Evolutionary conservation across 441 rosid genomes (phyloP).

Genomic region (Syzygium syzygioides): DNA sequence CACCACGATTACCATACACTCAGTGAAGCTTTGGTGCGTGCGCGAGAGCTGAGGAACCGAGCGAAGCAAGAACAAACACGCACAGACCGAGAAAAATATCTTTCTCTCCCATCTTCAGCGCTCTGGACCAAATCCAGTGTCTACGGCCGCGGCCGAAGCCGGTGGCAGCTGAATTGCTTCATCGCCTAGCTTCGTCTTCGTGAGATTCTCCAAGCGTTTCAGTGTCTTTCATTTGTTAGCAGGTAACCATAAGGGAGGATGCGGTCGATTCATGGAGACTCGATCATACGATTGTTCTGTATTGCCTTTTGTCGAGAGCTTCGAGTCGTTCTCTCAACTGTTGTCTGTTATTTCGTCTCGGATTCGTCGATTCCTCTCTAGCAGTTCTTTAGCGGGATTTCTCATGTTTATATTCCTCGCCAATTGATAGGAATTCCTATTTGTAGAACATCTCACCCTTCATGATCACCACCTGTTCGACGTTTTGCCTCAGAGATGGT

Average conservation of each 20-base stretch:
- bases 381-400: no score
- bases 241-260: background rate
- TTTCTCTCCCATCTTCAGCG: background rate
- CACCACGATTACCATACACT: no score
- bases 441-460: no score
- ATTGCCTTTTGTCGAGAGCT: no score
- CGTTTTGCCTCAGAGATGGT: no score
- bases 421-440: no score
- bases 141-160: background rate
- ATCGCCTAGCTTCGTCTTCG: background rate
- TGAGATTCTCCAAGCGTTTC: background rate
- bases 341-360: no score
- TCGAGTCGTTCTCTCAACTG: no score
- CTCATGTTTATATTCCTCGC: no score
- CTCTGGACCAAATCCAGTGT: background rate
- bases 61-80: background rate
- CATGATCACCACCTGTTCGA: no score
- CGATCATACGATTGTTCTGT: background rate
- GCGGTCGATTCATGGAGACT: fast-evolving
- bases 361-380: no score
- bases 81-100: background rate
- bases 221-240: background rate
- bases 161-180: background rate
- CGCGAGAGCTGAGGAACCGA: background rate
- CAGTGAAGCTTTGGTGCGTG: background rate